These are phyloP conservation scores for Paramecium tetraurelia DNA, from an alignment of 73 alveolate genomes.

Conservation along the genomic window DNA sequence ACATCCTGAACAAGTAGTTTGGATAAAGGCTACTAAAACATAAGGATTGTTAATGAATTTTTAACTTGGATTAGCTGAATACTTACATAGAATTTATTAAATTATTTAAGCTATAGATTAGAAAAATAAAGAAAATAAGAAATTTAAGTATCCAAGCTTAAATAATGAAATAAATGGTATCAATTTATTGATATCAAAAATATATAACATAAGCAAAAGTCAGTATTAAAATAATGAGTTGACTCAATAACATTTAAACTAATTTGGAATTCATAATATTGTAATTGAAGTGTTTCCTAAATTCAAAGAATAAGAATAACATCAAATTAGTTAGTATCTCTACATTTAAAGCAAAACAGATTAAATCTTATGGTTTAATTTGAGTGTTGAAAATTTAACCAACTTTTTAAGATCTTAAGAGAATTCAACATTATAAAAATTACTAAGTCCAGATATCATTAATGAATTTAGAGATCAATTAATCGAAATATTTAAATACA, in stretches of 20 bases:
- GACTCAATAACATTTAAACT: neutral
- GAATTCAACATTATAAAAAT: neutral
- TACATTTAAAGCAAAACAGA: slow-evolving; percentile 31
- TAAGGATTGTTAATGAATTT: slow-evolving; percentile 50
- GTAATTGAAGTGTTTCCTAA: neutral
- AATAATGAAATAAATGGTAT: neutral
- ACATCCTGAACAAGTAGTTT: slow-evolving; percentile 4
- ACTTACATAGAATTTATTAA: neutral
- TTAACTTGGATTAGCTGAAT: slow-evolving; percentile 39
- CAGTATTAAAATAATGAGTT: neutral
- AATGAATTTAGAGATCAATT: slow-evolving; percentile 26
- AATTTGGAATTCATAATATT: neutral
- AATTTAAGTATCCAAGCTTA: neutral
- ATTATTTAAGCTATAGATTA: neutral
- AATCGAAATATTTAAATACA: neutral
- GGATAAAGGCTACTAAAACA: slow-evolving; percentile 11
- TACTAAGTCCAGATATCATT: neutral
- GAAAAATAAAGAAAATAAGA: slow-evolving; percentile 27
- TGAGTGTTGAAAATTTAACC: neutral
- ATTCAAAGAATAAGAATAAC: neutral
- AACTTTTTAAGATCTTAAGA: neutral
- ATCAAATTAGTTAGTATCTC: neutral
- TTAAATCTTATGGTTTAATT: slow-evolving; percentile 43
- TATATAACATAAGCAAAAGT: neutral
- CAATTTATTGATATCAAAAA: neutral